These are phyloP conservation scores for Pyricularia sp. DNA, from an alignment of 2,329 filamentous ascomycete species.

Conservation along the genomic window DNA sequence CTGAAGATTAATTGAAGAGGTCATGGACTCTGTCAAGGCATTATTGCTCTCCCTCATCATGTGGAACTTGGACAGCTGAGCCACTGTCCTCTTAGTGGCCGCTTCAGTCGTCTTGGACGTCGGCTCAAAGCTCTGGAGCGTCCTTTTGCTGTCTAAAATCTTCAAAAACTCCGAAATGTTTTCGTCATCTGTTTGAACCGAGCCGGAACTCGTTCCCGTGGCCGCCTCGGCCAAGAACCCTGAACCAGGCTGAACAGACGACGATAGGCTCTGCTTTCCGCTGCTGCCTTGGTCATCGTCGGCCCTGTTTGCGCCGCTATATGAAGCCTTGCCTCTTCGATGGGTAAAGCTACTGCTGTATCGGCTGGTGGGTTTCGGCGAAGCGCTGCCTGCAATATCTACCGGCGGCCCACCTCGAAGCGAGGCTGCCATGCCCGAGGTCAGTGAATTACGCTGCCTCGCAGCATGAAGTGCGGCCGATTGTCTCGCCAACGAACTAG, in stretches of 20 bases:
- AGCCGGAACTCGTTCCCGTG: slow-evolving; percentile 53
- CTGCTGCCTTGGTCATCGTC: slow-evolving; percentile 71
- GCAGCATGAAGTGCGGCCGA: slow-evolving; percentile 41
- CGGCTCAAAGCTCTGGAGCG: slow-evolving; percentile 64
- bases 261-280: slow-evolving; percentile 62
- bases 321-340: slow-evolving; percentile 64
- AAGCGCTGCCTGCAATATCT: slow-evolving; percentile 53
- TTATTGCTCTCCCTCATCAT: slow-evolving; percentile 82
- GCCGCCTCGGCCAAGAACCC: slow-evolving; percentile 61
- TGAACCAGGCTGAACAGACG: slow-evolving; percentile 63
- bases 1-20: slow-evolving; percentile 74
- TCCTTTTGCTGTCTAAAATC: slow-evolving; percentile 75
- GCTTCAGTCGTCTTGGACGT: slow-evolving; percentile 52
- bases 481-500: slow-evolving; percentile 36
- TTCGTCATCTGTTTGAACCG: slow-evolving; percentile 66
- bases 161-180: slow-evolving; percentile 91
- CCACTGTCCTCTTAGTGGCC: slow-evolving; percentile 60
- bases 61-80: slow-evolving; percentile 74
- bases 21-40: slow-evolving; percentile 82
- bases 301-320: slow-evolving; percentile 55
- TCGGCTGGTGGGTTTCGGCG: slow-evolving; percentile 66
- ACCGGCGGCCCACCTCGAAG: slow-evolving; percentile 52
- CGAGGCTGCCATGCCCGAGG: slow-evolving; percentile 62
- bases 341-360: slow-evolving; percentile 95
- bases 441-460: slow-evolving; percentile 59